These are phyloP conservation scores for Plasmodium malariae DNA, from an alignment of 169 alveolate species.

Conservation along the genomic window DNA sequence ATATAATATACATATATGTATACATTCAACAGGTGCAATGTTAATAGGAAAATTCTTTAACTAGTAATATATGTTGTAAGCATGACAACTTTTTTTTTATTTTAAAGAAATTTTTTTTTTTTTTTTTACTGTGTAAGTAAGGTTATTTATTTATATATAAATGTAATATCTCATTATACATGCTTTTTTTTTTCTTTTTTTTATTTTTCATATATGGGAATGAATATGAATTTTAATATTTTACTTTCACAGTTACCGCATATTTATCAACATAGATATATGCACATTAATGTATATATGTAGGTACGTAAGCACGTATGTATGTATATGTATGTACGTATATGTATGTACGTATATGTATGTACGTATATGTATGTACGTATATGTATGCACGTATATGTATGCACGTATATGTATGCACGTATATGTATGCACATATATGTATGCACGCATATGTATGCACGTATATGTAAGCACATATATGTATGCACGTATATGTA, in stretches of 20 bases:
- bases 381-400: neutral
- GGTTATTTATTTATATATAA: too few species aligned
- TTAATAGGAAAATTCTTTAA: neutral
- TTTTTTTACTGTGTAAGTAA: too few species aligned
- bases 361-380: neutral
- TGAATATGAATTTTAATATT: too few species aligned
- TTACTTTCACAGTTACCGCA: too few species aligned
- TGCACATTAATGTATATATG: neutral
- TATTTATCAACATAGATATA: neutral
- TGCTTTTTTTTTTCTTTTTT: neutral
- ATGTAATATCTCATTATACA: too few species aligned
- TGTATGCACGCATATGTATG: neutral
- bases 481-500: neutral
- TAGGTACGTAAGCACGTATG: neutral
- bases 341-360: constrained; percentile 4
- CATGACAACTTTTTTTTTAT: too few species aligned
- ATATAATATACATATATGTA: too few species aligned
- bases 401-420: neutral
- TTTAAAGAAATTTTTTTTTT: too few species aligned
- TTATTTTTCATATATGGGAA: too few species aligned
- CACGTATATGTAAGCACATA: neutral
- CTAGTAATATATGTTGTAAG: too few species aligned
- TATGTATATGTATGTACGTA: neutral
- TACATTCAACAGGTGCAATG: neutral
- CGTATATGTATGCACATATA: neutral